phyloP scores from a whole-genome alignment of 1,139 yeast genomes.

The Blastobotrys aristatus region DNA sequence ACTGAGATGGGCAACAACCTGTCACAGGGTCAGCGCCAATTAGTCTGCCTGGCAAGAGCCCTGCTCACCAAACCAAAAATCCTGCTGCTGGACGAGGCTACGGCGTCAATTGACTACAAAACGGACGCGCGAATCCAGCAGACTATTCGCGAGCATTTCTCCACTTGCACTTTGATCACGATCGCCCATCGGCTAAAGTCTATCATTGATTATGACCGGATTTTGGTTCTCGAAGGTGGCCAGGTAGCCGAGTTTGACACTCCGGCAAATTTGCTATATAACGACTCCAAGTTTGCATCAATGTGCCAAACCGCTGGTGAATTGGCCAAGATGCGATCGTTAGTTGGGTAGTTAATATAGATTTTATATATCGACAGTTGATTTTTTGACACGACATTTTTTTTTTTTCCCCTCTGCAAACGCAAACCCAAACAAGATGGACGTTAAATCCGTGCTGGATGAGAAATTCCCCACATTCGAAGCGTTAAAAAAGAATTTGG shows the following conservation, averaged over 20 bases:
- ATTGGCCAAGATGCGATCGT: slow-evolving; percentile 35
- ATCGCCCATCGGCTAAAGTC: slow-evolving; percentile 77
- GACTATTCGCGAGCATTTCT: slow-evolving; percentile 57
- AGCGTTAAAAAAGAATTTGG: slow-evolving; percentile 19
- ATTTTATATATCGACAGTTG: no score
- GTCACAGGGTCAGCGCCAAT: slow-evolving; percentile 73
- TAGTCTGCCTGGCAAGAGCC: slow-evolving; percentile 70
- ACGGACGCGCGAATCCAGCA: slow-evolving; percentile 66
- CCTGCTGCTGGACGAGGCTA: slow-evolving; percentile 71
- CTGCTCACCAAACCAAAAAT: slow-evolving; percentile 57
- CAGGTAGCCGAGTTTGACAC: slow-evolving; percentile 24
- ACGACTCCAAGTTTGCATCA: slow-evolving; percentile 48
- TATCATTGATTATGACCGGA: slow-evolving; percentile 58
- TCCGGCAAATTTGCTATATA: not conserved
- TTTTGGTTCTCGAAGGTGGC: slow-evolving; percentile 63
- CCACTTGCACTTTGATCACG: slow-evolving; percentile 63
- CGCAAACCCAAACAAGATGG: not conserved
- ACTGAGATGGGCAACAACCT: slow-evolving; percentile 56
- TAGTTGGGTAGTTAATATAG: slow-evolving; percentile 83
- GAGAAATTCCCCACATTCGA: slow-evolving; percentile 20
- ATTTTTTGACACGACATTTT: not conserved
- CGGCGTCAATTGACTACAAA: slow-evolving; percentile 78
- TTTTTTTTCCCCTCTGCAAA: not conserved
- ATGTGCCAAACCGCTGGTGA: slow-evolving; percentile 39
- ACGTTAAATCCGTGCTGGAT: slow-evolving; percentile 17